Conservation (phyloP, 306 rosid genomes). For the Citrullus amarus region DNA sequence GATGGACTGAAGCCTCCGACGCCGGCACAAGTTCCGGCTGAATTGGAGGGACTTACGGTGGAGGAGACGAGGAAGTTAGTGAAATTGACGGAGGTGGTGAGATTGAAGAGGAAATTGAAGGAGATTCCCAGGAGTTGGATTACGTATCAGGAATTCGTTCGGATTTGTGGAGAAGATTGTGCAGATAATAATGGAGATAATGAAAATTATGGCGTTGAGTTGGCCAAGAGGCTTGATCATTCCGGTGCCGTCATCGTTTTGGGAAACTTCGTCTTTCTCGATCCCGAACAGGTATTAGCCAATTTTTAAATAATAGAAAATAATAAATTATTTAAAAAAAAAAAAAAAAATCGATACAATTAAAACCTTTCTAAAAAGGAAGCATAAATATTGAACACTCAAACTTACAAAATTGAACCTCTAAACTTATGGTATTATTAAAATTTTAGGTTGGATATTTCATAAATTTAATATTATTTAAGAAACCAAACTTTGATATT, state of each 20-base stretch:
- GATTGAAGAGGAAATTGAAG: conserved; percentile 46
- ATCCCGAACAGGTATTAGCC: conserved; percentile 58
- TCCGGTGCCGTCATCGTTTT: conserved; percentile 58
- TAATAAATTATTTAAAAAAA: no score
- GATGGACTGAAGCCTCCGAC: conserved; percentile 6
- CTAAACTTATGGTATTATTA: no score
- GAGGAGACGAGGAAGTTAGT: conserved; percentile 51
- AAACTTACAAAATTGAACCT: no score
- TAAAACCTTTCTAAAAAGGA: no score
- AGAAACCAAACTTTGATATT: no score
- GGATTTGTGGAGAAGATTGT: conserved; percentile 46
- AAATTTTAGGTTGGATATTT: no score
- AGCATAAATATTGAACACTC: no score
- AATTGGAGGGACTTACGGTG: conserved; percentile 11
- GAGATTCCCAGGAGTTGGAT: conserved; percentile 28
- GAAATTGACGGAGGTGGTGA: conserved; percentile 45
- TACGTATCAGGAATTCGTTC: conserved; percentile 36
- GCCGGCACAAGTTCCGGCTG: neutral
- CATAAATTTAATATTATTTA: no score
- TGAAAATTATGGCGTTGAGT: conserved; percentile 31
- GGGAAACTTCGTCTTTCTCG: conserved; percentile 59
- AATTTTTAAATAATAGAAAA: no score
- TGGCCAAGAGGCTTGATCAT: conserved; percentile 58
- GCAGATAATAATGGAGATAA: conserved; percentile 9
- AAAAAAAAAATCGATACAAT: no score